Conservation (phyloP, 192 early-diverging fungal species). For the Phycomyces blakesleeanus region DNA sequence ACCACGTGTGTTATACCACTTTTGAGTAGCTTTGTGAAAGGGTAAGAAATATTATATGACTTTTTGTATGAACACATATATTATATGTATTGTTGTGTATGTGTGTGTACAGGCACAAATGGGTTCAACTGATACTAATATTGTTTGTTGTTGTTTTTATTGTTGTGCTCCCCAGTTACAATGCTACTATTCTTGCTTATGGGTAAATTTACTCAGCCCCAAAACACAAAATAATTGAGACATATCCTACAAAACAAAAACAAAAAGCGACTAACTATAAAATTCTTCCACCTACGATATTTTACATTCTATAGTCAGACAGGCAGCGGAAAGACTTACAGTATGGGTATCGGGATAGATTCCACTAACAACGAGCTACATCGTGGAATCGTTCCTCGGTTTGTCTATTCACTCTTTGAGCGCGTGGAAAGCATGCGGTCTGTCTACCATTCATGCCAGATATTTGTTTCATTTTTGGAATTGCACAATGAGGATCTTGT, state of each 20-base stretch:
- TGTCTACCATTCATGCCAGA: constrained; percentile 35
- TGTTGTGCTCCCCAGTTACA: constrained; percentile 52
- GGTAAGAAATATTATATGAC: constrained; percentile 47
- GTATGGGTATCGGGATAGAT: constrained; percentile 80
- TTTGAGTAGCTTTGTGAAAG: constrained; percentile 65
- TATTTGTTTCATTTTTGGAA: constrained; percentile 84
- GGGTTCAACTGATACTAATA: neutral
- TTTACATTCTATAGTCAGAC: constrained; percentile 60
- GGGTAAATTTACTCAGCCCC: constrained; percentile 45
- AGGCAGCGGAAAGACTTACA: constrained; percentile 90
- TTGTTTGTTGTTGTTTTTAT: neutral
- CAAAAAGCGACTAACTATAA: too few relatives aligned
- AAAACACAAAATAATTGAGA: constrained; percentile 14
- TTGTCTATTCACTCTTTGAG: constrained; percentile 58
- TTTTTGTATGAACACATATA: too few relatives aligned
- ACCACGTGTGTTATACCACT: constrained; percentile 56
- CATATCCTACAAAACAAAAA: too few relatives aligned
- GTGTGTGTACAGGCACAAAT: neutral
- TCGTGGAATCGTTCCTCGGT: constrained; percentile 64
- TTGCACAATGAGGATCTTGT: constrained; percentile 95
- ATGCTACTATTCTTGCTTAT: constrained; percentile 89
- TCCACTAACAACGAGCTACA: constrained; percentile 11
- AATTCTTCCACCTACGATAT: neutral
- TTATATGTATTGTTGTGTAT: neutral
- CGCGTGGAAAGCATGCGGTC: constrained; percentile 32